Percentiles rank a stretch among this genome's conserved stretches.
These are phyloP conservation scores for Quercus variabilis DNA, from an alignment of 306 rosid genomes.

Conservation along the genomic window DNA sequence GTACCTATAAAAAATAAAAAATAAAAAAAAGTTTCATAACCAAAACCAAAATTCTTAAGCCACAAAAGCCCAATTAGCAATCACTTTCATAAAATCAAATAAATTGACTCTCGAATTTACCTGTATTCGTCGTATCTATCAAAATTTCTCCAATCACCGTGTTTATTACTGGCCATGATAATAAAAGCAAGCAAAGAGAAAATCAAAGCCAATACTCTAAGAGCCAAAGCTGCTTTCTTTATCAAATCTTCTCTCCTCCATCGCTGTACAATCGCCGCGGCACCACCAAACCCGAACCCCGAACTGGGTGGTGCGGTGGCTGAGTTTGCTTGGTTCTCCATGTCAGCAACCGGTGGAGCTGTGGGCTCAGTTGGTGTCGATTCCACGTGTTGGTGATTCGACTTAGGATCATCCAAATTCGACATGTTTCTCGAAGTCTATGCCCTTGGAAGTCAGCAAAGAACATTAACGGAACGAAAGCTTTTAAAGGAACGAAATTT, in stretches of 20 bases:
- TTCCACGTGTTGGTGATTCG: conserved; percentile 22
- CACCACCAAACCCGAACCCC: conserved; percentile 4
- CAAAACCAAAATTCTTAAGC: conserved; percentile 8
- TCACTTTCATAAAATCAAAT: neutral
- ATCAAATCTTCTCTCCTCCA: conserved; percentile 67
- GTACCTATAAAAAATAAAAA: conserved; percentile 34
- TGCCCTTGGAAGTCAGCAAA: neutral
- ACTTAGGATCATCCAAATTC: conserved; percentile 7
- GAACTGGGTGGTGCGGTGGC: too few relatives aligned
- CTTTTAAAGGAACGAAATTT: too few relatives aligned
- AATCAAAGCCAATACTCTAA: conserved; percentile 57
- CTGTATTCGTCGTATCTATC: conserved; percentile 38
- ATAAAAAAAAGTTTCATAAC: neutral
- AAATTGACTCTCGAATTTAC: neutral
- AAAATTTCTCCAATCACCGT: conserved; percentile 56
- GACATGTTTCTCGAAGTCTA: neutral
- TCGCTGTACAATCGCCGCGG: conserved; percentile 39
- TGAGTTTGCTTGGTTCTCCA: conserved; percentile 7
- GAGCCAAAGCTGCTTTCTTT: conserved; percentile 43
- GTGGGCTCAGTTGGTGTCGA: conserved; percentile 20
- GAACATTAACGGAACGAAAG: neutral
- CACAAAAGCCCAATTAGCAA: conserved; percentile 1
- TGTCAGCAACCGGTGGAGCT: conserved; percentile 12
- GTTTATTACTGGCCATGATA: conserved; percentile 60
- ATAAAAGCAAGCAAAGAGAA: conserved; percentile 56